Percentiles rank a stretch among this genome's conserved stretches.
These are phyloP conservation scores for Aspergillus sp. DNA, from an alignment of 2,329 filamentous ascomycete genomes.

Conservation along the genomic window DNA sequence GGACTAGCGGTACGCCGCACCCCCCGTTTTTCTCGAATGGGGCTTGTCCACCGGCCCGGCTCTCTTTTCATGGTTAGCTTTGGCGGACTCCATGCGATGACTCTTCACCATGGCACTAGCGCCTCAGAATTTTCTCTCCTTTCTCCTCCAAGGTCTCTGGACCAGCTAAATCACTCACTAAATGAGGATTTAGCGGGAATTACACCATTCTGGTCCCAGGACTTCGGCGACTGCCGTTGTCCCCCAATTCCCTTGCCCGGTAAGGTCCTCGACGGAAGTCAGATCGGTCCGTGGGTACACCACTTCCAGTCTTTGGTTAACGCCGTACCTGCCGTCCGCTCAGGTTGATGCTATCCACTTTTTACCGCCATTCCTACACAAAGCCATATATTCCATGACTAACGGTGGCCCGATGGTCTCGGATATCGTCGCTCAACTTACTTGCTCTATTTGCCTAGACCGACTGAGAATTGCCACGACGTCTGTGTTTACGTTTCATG, in stretches of 20 bases:
- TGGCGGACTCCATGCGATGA: conserved; percentile 4
- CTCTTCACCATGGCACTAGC: conserved; percentile 5
- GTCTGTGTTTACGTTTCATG: neutral
- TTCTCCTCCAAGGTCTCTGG: neutral
- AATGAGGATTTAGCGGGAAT: neutral
- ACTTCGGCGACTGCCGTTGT: conserved; percentile 8
- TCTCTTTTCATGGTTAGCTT: conserved; percentile 1
- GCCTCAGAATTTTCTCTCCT: conserved; percentile 9
- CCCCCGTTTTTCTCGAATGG: neutral
- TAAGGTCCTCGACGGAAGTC: conserved; percentile 2
- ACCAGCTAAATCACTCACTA: neutral
- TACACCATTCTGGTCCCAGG: conserved; percentile 1
- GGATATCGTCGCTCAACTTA: neutral
- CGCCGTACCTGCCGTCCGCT: neutral
- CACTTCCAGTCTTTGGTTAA: neutral
- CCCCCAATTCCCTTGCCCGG: neutral
- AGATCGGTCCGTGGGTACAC: neutral
- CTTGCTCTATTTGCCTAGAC: neutral
- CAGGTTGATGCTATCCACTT: neutral
- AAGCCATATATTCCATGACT: neutral
- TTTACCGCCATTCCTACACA: neutral
- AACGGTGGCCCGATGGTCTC: neutral
- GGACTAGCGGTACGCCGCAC: neutral
- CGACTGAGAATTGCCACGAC: neutral
- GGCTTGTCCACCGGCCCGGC: neutral